Base-by-base conservation (phyloP, 1,284 basidiomycete genomes). In the Phellopilus nigrolimitatus region DNA sequence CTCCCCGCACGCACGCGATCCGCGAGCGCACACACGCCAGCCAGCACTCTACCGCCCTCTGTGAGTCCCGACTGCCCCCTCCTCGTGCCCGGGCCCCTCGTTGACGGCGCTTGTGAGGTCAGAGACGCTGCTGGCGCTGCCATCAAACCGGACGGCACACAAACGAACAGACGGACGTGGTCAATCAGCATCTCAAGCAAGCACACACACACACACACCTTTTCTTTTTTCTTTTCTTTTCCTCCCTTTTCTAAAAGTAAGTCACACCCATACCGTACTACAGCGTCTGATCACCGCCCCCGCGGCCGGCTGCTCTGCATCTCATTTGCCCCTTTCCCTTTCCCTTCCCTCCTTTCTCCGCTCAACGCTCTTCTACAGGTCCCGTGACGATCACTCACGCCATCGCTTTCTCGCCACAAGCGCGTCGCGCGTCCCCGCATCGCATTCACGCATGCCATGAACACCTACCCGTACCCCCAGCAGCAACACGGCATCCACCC, bases 401-500 rank as follows among this genome's bases (percentile, higher is more conserved):
- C 19, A n/a, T n/a, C n/a, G n/a, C n/a, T 17, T 7, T 17, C 34
- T 15, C 34, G 34, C 34, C 34, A 37, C 34, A 37, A 37, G 34
- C 34, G 34, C 34, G 34, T 37, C 34, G 40, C 10, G 24, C 27
- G 22, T 21, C 13, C 27, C 40, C 8, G 4, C 25, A 41, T 5
- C 39, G 12, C 4, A 12, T 15, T 12, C 19, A 19, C 27, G 17
- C n/a, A n/a, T n/a, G 43, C 28, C 12, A 51, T 51, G 49, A 51
- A 51, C 36, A 33, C 24, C 24, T 51, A 51, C 36, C 52, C 49
- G 17, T 52, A 56, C 38, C 48, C 48, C 17, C 48, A 25, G 13
- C 48, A 49, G 19, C 46, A 48, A 43, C 49, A 21, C 53, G 53
- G 37, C 47, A 47, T 4, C 46, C n/a, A 53, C 28, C 41, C 51